These are phyloP conservation scores for Chrysanthemum makinoi DNA, from an alignment of 129 eudicot species.

Conservation along the genomic window DNA sequence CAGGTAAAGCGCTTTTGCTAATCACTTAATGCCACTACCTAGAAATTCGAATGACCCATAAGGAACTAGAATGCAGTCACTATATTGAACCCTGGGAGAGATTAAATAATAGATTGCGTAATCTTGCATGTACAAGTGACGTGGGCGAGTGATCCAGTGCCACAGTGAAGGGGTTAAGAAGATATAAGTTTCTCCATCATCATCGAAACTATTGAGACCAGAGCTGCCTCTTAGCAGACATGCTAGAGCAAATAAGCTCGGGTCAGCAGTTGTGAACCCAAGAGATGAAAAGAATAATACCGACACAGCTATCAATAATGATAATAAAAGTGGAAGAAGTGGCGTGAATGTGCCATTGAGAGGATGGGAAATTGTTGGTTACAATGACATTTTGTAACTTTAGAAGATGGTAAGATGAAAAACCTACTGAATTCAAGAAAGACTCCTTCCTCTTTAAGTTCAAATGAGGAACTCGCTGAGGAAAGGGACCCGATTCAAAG, in stretches of 20 bases:
- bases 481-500: too few relatives aligned
- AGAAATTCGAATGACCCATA: too few relatives aligned
- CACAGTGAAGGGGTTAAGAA: conserved; percentile 56
- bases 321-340: conserved; percentile 13
- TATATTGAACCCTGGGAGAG: too few relatives aligned
- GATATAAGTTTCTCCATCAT: conserved; percentile 48
- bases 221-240: conserved; percentile 82
- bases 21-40: too few relatives aligned
- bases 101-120: too few relatives aligned
- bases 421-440: too few relatives aligned
- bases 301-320: neutral
- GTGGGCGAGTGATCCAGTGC: conserved; percentile 74
- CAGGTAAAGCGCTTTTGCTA: too few relatives aligned
- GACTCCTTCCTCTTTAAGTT: too few relatives aligned
- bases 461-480: too few relatives aligned
- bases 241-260: conserved; percentile 74
- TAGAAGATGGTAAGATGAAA: neutral
- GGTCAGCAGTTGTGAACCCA: conserved; percentile 70
- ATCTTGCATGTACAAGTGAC: conserved; percentile 63
- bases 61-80: neutral
- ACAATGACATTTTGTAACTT: conserved; percentile 77
- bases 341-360: conserved; percentile 38
- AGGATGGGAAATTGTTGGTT: conserved; percentile 88
- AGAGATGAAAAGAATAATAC: conserved; percentile 37
- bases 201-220: conserved; percentile 70